phyloP scores from a whole-genome alignment of 345 rosid genomes.

The Rubroshorea leprosula region DNA sequence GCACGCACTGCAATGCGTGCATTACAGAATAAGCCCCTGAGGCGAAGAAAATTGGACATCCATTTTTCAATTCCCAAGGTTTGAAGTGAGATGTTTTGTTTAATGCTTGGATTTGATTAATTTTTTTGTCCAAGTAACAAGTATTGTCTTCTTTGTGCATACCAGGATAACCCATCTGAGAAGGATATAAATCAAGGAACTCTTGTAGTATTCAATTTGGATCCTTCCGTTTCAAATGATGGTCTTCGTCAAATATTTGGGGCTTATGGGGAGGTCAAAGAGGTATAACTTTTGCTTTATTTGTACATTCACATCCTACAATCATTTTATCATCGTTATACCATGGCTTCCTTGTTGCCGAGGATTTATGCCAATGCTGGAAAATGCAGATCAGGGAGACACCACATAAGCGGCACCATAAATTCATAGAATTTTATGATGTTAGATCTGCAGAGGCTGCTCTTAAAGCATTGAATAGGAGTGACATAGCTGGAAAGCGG shows the following conservation, averaged over 20 bases:
- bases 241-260: conserved; percentile 69
- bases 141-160: no score
- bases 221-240: conserved; percentile 66
- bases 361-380: no score
- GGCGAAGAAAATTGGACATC: conserved; percentile 85
- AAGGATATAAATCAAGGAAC: conserved; percentile 83
- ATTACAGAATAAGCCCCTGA: conserved; percentile 73
- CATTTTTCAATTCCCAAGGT: conserved; percentile 99
- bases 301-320: no score
- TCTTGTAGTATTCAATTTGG: conserved; percentile 70
- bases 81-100: no score
- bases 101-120: no score
- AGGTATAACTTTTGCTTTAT: no score
- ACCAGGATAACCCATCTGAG: conserved; percentile 73
- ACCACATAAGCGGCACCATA: conserved; percentile 79
- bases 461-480: conserved; percentile 59
- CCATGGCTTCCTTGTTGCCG: no score
- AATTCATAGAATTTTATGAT: conserved; percentile 76
- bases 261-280: conserved; percentile 72
- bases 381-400: conserved; percentile 75
- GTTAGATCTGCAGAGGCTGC: conserved; percentile 80
- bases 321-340: no score
- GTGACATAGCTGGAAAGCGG: conserved; percentile 79
- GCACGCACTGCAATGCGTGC: conserved; percentile 94
- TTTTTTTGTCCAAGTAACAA: no score